These are phyloP conservation scores for Hippophae tibetana DNA, from an alignment of 306 rosid genomes.

Conservation along the genomic window DNA sequence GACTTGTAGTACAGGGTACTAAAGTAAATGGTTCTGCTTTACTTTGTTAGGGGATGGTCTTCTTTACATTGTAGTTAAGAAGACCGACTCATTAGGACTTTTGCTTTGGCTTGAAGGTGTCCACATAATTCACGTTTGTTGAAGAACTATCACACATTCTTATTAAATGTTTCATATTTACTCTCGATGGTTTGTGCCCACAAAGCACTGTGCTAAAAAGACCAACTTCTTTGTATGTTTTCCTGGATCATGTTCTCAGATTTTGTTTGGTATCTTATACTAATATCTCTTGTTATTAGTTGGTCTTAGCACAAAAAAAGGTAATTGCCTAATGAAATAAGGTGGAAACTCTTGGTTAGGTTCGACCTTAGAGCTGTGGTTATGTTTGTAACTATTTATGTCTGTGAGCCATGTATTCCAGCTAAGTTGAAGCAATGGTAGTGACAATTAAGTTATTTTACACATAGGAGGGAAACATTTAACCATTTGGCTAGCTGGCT, in stretches of 20 bases:
- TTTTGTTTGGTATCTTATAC: not conserved
- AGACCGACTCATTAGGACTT: too few relatives aligned
- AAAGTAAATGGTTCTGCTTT: too few relatives aligned
- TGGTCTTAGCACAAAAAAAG: too few relatives aligned
- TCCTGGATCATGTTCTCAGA: not conserved
- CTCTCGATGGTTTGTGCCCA: not conserved
- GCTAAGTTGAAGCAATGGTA: constrained; percentile 6
- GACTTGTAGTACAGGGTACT: too few relatives aligned
- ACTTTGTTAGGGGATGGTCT: too few relatives aligned
- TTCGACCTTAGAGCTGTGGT: not conserved
- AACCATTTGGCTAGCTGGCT: constrained; percentile 99
- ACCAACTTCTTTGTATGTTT: not conserved
- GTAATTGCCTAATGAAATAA: too few relatives aligned
- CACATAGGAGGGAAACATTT: constrained; percentile 88
- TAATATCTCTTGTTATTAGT: not conserved
- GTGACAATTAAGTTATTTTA: constrained; percentile 9
- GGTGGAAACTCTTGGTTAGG: not conserved
- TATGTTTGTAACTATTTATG: not conserved
- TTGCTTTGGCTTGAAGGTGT: too few relatives aligned
- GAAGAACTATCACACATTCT: too few relatives aligned
- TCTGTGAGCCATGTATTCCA: not conserved
- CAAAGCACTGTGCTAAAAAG: not conserved
- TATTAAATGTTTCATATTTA: too few relatives aligned
- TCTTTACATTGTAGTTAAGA: too few relatives aligned
- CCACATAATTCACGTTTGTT: too few relatives aligned